Percentiles rank a stretch among this genome's conserved stretches.
These are phyloP conservation scores for Pythium aristosporum DNA, from an alignment of 352 stramenopile species.

Conservation along the genomic window DNA sequence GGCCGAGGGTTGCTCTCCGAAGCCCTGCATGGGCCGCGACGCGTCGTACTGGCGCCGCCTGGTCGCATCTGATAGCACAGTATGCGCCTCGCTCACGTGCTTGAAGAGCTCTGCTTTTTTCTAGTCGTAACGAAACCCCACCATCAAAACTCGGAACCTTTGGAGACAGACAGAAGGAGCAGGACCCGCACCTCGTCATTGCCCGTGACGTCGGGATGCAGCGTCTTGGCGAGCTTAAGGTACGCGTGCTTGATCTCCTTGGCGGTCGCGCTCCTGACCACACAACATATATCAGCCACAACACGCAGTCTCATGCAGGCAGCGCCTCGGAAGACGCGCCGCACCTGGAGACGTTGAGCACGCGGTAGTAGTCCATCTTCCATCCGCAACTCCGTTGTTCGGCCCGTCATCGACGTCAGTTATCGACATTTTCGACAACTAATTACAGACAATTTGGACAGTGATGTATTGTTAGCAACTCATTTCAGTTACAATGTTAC, in stretches of 20 bases:
- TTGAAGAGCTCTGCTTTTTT: conserved; percentile 86
- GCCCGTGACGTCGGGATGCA: conserved; percentile 85
- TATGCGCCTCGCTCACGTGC: conserved; percentile 75
- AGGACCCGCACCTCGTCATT: conserved; percentile 49
- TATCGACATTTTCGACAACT: conserved; percentile 16
- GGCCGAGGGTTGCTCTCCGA: conserved; percentile 41
- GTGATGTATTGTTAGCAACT: background rate
- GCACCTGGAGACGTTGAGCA: conserved; percentile 75
- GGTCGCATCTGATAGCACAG: conserved; percentile 65
- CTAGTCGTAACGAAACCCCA: conserved; percentile 14
- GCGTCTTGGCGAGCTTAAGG: conserved; percentile 71
- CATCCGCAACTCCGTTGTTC: background rate
- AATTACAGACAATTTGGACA: background rate
- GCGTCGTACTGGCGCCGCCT: conserved; percentile 69
- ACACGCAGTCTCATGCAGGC: background rate
- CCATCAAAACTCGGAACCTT: background rate
- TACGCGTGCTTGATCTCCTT: conserved; percentile 86
- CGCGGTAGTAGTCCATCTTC: conserved; percentile 72
- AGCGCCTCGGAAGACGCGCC: too few relatives aligned
- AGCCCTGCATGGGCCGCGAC: conserved; percentile 41
- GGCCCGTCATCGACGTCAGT: background rate
- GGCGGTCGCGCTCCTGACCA: conserved; percentile 42
- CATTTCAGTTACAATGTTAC: background rate
- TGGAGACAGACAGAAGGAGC: too few relatives aligned
- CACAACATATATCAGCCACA: background rate